Evolutionary conservation across 2,329 filamentous ascomycete genomes (phyloP).

Genomic region (Emmonsiellopsis sp.): DNA sequence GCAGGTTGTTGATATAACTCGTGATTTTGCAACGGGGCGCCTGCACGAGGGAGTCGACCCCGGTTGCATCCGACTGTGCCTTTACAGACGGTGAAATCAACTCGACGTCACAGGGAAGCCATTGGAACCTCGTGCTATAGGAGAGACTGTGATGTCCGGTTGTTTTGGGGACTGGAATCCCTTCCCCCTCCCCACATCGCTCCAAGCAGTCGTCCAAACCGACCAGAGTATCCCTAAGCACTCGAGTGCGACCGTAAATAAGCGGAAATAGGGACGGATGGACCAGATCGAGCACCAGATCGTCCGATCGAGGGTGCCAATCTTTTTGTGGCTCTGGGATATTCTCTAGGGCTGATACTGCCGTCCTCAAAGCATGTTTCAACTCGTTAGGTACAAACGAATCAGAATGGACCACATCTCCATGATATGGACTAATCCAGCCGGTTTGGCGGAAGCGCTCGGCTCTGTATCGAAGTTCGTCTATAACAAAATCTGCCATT

Average conservation of each 20-base stretch:
- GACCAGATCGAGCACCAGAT: conserved; percentile 54
- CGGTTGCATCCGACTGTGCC: neutral
- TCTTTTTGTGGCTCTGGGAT: conserved; percentile 47
- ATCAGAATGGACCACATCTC: conserved; percentile 47
- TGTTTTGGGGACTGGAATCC: conserved; percentile 6
- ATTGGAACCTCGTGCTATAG: conserved; percentile 31
- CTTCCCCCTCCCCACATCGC: conserved; percentile 12
- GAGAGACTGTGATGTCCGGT: neutral
- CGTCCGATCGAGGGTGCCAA: conserved; percentile 53
- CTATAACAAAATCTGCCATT: conserved; percentile 33
- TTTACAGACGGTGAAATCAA: conserved; percentile 10
- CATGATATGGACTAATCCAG: conserved; percentile 37
- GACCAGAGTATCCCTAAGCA: conserved; percentile 15
- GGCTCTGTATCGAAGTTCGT: conserved; percentile 44
- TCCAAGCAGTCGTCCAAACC: conserved; percentile 17
- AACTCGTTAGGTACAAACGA: conserved; percentile 33
- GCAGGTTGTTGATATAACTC: conserved; percentile 32
- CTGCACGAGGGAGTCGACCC: too few relatives aligned
- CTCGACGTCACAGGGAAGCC: conserved; percentile 32
- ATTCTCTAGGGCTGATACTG: conserved; percentile 44
- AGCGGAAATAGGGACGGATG: conserved; percentile 48
- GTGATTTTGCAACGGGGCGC: conserved; percentile 11
- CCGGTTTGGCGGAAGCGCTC: conserved; percentile 28
- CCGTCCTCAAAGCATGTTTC: conserved; percentile 35
- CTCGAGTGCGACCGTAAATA: conserved; percentile 20